These are phyloP conservation scores for Paramecium pentaurelia DNA, from an alignment of 73 alveolate species.

Conservation along the genomic window DNA sequence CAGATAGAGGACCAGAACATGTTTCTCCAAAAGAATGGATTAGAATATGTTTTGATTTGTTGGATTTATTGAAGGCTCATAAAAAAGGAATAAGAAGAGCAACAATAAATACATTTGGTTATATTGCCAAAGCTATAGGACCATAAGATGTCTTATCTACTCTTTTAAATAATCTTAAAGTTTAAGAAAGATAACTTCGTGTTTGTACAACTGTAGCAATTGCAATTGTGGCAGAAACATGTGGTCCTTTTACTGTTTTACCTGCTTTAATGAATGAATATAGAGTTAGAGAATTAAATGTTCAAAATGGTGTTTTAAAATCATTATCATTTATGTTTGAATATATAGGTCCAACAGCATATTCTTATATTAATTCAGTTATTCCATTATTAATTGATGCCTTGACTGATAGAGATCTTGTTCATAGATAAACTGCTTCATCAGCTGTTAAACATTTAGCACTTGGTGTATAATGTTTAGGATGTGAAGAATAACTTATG, in stretches of 20 bases:
- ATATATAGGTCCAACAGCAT: slow-evolving; percentile 99
- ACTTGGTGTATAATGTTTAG: slow-evolving; percentile 91
- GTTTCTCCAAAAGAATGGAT: slow-evolving; percentile 99
- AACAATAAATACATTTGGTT: slow-evolving; percentile 99
- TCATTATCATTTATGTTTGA: slow-evolving; percentile 98
- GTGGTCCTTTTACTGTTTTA: slow-evolving; percentile 99
- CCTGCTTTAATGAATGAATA: slow-evolving; percentile 99
- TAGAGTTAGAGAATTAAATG: slow-evolving; percentile 99
- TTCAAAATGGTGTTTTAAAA: slow-evolving; percentile 99
- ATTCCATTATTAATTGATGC: slow-evolving; percentile 99
- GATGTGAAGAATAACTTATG: slow-evolving; percentile 97
- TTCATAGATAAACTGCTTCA: slow-evolving; percentile 99
- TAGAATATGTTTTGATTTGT: slow-evolving; percentile 99
- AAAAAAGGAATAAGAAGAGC: slow-evolving; percentile 98
- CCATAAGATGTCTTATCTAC: slow-evolving; percentile 97
- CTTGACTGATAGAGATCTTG: slow-evolving; percentile 98
- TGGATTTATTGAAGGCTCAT: slow-evolving; percentile 98
- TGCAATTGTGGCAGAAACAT: slow-evolving; percentile 99
- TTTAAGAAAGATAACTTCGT: slow-evolving; percentile 99
- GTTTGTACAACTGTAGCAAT: slow-evolving; percentile 99
- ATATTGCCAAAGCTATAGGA: slow-evolving; percentile 99
- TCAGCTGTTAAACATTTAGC: slow-evolving; percentile 99
- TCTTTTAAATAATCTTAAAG: slow-evolving; percentile 86
- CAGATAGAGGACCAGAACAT: slow-evolving; percentile 99
- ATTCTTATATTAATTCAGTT: slow-evolving; percentile 97